Evolutionary conservation across 23 red algal genomes (phyloP).

Genomic region (Gracilaria domingensis): DNA sequence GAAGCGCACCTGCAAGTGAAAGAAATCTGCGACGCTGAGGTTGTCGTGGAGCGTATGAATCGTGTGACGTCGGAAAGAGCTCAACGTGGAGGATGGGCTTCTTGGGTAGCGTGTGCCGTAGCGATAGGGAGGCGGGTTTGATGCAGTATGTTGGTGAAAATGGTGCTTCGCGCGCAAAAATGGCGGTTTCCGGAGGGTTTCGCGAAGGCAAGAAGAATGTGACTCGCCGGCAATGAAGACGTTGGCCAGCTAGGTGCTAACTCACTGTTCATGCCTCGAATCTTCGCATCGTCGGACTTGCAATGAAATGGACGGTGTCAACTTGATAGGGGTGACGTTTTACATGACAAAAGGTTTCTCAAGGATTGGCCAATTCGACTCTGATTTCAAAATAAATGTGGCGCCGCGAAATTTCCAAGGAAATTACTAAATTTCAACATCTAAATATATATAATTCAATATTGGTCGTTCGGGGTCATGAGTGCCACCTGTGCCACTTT

Average conservation of each 20-base stretch:
- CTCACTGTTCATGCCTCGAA: background rate
- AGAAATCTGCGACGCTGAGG: background rate
- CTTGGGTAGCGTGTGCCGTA: background rate
- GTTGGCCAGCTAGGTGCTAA: background rate
- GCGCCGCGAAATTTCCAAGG: background rate
- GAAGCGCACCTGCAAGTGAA: background rate
- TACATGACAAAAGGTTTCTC: too few relatives aligned
- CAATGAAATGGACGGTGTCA: constrained; percentile 1
- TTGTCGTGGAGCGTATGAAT: background rate
- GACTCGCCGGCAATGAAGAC: constrained; percentile 4
- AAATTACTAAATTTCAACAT: too few relatives aligned
- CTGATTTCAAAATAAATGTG: background rate
- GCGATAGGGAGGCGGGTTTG: background rate
- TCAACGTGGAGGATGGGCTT: background rate
- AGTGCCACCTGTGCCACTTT: too few relatives aligned
- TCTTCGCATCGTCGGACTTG: background rate
- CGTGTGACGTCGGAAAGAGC: background rate
- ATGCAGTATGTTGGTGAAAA: background rate
- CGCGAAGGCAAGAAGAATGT: background rate
- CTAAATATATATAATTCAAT: too few relatives aligned
- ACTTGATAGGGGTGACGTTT: background rate
- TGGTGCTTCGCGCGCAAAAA: background rate
- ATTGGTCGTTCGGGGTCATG: too few relatives aligned
- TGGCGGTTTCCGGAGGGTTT: background rate
- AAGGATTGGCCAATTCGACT: background rate